phyloP scores from a whole-genome alignment of 148 eudicot species.

The Diospyros kaki region DNA sequence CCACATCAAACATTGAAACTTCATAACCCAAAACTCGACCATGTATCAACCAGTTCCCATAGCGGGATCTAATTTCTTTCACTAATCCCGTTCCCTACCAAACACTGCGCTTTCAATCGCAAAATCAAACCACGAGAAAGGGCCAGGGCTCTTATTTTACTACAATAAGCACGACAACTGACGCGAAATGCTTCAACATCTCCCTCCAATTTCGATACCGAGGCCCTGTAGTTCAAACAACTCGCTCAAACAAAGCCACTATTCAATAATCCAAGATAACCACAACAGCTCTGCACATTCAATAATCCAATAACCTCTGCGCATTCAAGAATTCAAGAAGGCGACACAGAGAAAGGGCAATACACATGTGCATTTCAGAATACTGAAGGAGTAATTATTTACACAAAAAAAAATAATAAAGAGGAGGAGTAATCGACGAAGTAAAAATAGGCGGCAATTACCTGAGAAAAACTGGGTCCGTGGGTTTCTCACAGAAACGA shows the following conservation, averaged over 20 bases:
- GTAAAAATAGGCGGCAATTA: conserved; percentile 7
- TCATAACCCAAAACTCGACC: background rate
- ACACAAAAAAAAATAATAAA: no score
- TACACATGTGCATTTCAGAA: background rate
- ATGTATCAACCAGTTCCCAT: background rate
- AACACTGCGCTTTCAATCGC: background rate
- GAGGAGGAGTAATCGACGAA: background rate
- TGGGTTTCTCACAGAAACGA: conserved; percentile 27
- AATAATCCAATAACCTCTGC: background rate
- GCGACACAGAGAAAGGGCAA: background rate
- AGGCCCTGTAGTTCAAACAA: no score
- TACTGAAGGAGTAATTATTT: background rate
- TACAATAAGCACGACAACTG: no score
- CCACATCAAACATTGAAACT: background rate
- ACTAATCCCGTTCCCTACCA: background rate
- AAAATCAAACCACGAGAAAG: background rate
- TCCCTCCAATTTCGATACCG: no score
- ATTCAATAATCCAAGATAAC: no score
- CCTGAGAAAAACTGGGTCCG: conserved; percentile 31
- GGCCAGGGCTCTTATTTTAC: no score
- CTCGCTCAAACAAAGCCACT: no score
- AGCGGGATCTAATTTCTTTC: background rate
- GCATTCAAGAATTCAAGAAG: background rate
- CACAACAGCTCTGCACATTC: no score
- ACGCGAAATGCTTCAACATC: no score